A percentile compares a stretch with the other conserved stretches of the same genome.
phyloP scores from a whole-genome alignment of 1,139 yeast species.

The Zygoascus hellenicus region DNA sequence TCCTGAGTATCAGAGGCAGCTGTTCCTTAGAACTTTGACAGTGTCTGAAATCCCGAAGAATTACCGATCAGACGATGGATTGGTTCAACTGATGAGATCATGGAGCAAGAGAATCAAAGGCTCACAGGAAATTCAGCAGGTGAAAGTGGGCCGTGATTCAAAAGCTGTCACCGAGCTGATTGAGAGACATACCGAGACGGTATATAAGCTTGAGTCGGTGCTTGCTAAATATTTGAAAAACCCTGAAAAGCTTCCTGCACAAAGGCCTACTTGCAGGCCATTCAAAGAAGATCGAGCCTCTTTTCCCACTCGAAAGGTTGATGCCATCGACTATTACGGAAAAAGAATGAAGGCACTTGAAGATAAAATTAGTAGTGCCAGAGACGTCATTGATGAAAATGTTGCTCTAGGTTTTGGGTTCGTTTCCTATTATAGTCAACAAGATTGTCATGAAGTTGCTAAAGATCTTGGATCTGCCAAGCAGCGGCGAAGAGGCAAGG shows the following conservation, averaged over 20 bases:
- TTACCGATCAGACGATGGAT: conserved; percentile 27
- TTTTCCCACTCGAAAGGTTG: conserved; percentile 22
- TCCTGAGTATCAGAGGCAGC: conserved; percentile 27
- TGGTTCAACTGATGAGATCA: conserved; percentile 20
- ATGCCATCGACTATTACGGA: conserved; percentile 31
- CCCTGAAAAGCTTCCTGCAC: conserved; percentile 25
- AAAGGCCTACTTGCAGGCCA: conserved; percentile 22
- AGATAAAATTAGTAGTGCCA: conserved; percentile 25
- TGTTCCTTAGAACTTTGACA: conserved; percentile 34
- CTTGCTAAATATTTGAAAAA: conserved; percentile 33
- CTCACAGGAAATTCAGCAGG: conserved; percentile 25
- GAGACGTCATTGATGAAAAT: conserved; percentile 21
- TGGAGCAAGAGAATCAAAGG: conserved; percentile 13
- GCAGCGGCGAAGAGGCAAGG: conserved; percentile 15
- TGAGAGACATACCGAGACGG: conserved; percentile 26
- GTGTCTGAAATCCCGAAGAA: conserved; percentile 32
- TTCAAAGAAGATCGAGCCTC: conserved; percentile 20
- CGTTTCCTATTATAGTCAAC: conserved; percentile 31
- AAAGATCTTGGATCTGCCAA: conserved; percentile 14
- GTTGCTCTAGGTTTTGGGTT: conserved; percentile 34
- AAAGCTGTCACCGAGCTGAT: conserved; percentile 28
- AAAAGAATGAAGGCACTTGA: conserved; percentile 25
- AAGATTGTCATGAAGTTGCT: conserved; percentile 30
- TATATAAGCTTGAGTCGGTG: conserved; percentile 29
- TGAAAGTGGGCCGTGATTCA: conserved; percentile 33